Evolutionary conservation across 768 basidiomycete genomes (phyloP).

Genomic region (Panellus pusillus): DNA sequence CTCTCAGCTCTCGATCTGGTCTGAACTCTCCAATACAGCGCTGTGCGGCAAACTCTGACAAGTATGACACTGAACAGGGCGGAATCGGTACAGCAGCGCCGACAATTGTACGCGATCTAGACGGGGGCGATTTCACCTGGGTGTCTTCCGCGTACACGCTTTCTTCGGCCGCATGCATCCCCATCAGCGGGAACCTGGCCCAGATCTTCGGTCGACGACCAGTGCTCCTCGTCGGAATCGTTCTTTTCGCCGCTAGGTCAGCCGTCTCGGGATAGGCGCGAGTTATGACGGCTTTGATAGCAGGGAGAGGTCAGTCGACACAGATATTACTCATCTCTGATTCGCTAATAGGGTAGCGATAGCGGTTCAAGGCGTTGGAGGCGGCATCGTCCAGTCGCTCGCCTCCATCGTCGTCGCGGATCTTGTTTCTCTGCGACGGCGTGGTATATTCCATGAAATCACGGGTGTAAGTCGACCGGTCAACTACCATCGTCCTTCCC

Average conservation of each 20-base stretch:
- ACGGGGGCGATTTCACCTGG: constrained; percentile 36
- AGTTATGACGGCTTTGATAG: constrained; percentile 32
- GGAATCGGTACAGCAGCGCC: constrained; percentile 38
- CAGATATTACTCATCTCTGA: too few relatives aligned
- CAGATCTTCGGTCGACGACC: constrained; percentile 28
- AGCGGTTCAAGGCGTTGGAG: constrained; percentile 35
- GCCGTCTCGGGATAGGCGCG: constrained; percentile 33
- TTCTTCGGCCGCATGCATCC: constrained; percentile 23
- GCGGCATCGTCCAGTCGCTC: constrained; percentile 28
- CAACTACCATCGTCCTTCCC: neutral
- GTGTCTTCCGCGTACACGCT: constrained; percentile 38
- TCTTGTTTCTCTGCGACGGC: constrained; percentile 37
- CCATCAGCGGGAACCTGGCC: constrained; percentile 34
- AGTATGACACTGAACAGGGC: constrained; percentile 14
- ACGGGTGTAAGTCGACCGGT: constrained; percentile 21
- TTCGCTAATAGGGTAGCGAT: too few relatives aligned
- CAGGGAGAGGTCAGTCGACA: constrained; percentile 23
- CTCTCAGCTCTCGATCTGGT: constrained; percentile 30
- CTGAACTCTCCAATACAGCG: neutral
- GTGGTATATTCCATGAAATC: constrained; percentile 33
- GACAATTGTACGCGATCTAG: constrained; percentile 32
- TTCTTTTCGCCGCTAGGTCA: constrained; percentile 29
- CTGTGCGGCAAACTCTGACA: too few relatives aligned
- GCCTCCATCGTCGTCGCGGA: constrained; percentile 37
- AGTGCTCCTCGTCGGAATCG: constrained; percentile 19